Percentiles rank a stretch among this genome's conserved stretches.
phyloP scores from a whole-genome alignment of 2,329 filamentous ascomycete species.

The Monosporascus ibericus region DNA sequence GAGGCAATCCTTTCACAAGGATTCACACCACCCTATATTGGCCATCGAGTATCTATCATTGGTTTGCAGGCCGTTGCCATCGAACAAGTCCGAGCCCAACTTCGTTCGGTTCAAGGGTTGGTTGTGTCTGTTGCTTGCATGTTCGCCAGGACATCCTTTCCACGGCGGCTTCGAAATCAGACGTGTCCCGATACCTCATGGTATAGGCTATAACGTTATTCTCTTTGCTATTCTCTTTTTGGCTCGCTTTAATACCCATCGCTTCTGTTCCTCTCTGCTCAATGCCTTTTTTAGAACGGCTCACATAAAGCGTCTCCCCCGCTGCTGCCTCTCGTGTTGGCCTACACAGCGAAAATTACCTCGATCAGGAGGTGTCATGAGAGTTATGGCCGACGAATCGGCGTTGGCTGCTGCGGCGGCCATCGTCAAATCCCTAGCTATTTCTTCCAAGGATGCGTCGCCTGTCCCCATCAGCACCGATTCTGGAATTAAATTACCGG shows the following conservation, averaged over 20 bases:
- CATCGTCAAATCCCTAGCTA: conserved; percentile 47
- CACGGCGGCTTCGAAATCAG: neutral
- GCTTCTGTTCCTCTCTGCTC: neutral
- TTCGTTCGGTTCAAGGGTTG: no score
- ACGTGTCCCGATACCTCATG: neutral
- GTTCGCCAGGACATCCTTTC: neutral
- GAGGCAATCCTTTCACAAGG: neutral
- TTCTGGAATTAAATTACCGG: conserved; percentile 64
- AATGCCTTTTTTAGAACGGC: neutral
- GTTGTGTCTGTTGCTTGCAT: neutral
- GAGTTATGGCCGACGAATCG: conserved; percentile 47
- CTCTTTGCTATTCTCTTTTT: neutral
- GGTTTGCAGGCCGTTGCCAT: no score
- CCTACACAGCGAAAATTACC: neutral
- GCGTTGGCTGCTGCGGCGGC: conserved; percentile 48
- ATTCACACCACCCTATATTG: neutral
- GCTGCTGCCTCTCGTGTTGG: neutral
- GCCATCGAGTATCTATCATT: neutral
- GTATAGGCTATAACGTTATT: neutral
- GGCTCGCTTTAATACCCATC: neutral
- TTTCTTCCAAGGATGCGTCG: conserved; percentile 33
- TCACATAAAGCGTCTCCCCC: neutral
- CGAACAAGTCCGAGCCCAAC: no score
- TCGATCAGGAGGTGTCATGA: conserved; percentile 9
- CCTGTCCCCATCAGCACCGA: conserved; percentile 35